phyloP scores from a whole-genome alignment of 2,329 filamentous ascomycete species.

The Aquanectria penicillioides region DNA sequence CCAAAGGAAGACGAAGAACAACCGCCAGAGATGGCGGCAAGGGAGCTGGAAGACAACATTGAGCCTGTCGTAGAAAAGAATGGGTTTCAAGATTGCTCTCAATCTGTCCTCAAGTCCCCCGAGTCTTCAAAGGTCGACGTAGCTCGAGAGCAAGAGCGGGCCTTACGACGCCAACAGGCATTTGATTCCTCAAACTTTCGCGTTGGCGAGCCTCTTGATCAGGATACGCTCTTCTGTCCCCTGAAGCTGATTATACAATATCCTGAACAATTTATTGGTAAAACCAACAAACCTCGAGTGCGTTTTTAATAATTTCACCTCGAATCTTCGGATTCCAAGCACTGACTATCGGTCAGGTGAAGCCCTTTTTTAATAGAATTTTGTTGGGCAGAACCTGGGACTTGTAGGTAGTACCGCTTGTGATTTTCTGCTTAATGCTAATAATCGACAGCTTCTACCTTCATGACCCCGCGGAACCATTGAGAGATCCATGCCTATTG shows the following conservation, averaged over 20 bases:
- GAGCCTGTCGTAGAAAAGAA: not conserved
- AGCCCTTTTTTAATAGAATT: slow-evolving; percentile 66
- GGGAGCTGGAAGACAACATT: not conserved
- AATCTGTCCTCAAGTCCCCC: not conserved
- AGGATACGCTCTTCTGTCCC: slow-evolving; percentile 54
- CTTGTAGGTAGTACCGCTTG: slow-evolving; percentile 64
- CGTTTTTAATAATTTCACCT: slow-evolving; percentile 30
- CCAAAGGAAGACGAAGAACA: slow-evolving; percentile 2
- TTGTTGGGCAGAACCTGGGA: slow-evolving; percentile 75
- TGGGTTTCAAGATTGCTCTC: not conserved
- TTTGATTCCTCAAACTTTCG: slow-evolving; percentile 39
- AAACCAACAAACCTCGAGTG: slow-evolving; percentile 60
- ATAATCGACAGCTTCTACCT: slow-evolving; percentile 71
- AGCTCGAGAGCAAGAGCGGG: slow-evolving; percentile 16
- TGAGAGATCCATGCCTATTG: slow-evolving; percentile 68
- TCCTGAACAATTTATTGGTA: slow-evolving; percentile 67
- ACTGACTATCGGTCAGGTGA: slow-evolving; percentile 46
- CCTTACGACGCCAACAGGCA: slow-evolving; percentile 18
- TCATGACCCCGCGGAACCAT: slow-evolving; percentile 59
- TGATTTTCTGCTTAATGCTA: slow-evolving; percentile 2
- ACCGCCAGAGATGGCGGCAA: not conserved
- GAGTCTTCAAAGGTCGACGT: slow-evolving; percentile 6
- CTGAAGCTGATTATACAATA: slow-evolving; percentile 67
- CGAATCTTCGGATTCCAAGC: not conserved
- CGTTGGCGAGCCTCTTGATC: slow-evolving; percentile 36